phyloP scores from a whole-genome alignment of 805 yeast species.

The Osmozyma mogii region DNA sequence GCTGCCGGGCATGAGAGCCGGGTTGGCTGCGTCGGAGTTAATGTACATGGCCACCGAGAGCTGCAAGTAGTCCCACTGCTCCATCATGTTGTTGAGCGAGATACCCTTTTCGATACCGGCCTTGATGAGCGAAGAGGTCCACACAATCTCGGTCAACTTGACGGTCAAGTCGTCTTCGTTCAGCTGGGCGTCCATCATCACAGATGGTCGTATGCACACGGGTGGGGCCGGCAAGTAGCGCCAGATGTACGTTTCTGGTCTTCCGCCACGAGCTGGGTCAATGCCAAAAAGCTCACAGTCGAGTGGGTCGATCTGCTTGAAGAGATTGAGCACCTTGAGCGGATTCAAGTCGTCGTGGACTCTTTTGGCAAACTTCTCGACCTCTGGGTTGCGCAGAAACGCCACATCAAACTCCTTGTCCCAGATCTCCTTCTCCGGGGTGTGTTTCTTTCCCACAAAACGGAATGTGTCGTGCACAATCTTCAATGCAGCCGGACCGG shows the following conservation, averaged over 20 bases:
- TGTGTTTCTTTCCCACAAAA: constrained; percentile 86
- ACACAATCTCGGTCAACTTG: constrained; percentile 90
- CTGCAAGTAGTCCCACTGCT: constrained; percentile 97
- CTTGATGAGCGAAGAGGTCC: constrained; percentile 89
- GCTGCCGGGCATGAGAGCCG: constrained; percentile 66
- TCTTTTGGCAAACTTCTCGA: constrained; percentile 78
- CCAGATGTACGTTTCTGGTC: constrained; percentile 97
- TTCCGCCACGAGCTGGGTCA: constrained; percentile 77
- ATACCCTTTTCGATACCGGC: constrained; percentile 96
- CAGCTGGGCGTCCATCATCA: constrained; percentile 82
- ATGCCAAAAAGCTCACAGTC: constrained; percentile 93
- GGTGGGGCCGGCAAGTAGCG: constrained; percentile 98
- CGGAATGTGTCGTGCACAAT: constrained; percentile 93
- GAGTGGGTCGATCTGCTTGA: constrained; percentile 74
- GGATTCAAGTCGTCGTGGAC: constrained; percentile 95
- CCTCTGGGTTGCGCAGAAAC: constrained; percentile 69
- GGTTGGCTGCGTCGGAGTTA: constrained; percentile 87
- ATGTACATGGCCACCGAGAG: constrained; percentile 95
- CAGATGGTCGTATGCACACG: constrained; percentile 96
- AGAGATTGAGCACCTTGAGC: constrained; percentile 74
- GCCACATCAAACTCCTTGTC: constrained; percentile 79
- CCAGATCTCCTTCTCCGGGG: constrained; percentile 81
- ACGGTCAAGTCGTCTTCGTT: constrained; percentile 98
- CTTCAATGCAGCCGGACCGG: constrained; percentile 88
- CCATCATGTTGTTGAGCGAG: constrained; percentile 88